phyloP scores from a whole-genome alignment of 192 early-diverging fungal species.

The Rhizophagus prolifer region DNA sequence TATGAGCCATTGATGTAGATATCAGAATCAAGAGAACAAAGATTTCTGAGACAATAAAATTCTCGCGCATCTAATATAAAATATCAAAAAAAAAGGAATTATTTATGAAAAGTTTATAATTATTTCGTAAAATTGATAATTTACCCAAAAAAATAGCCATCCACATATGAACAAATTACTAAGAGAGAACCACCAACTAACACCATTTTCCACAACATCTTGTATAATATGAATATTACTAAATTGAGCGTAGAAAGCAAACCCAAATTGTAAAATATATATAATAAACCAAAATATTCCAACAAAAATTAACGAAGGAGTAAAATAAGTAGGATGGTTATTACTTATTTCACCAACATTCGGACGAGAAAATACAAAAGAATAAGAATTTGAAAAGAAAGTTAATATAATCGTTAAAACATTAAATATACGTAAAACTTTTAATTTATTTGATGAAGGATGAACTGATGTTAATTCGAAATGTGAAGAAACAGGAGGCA shows the following conservation, averaged over 20 bases:
- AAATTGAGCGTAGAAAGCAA: slow-evolving; percentile 22
- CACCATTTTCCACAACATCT: not conserved
- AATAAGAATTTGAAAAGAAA: not conserved
- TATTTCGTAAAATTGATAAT: not conserved
- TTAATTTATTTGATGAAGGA: not conserved
- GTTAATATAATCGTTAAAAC: not conserved
- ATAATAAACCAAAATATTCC: slow-evolving; percentile 12
- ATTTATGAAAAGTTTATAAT: not conserved
- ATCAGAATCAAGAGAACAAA: slow-evolving; percentile 5
- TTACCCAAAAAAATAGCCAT: slow-evolving; percentile 16
- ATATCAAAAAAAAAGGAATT: not conserved
- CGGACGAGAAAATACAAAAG: not conserved
- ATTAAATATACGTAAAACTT: not conserved
- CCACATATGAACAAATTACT: slow-evolving; percentile 1
- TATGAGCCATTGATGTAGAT: not conserved
- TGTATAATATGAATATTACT: not conserved
- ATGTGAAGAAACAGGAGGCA: not conserved
- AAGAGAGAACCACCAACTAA: slow-evolving; percentile 7
- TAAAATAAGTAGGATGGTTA: slow-evolving; percentile 12
- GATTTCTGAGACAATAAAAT: not conserved
- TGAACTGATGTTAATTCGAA: not conserved
- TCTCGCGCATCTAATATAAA: not conserved
- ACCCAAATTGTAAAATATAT: not conserved
- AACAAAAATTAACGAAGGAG: slow-evolving; percentile 4
- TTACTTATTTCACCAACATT: not conserved